Conservation (phyloP, 768 basidiomycete species). For the Termitomyces sp. region DNA sequence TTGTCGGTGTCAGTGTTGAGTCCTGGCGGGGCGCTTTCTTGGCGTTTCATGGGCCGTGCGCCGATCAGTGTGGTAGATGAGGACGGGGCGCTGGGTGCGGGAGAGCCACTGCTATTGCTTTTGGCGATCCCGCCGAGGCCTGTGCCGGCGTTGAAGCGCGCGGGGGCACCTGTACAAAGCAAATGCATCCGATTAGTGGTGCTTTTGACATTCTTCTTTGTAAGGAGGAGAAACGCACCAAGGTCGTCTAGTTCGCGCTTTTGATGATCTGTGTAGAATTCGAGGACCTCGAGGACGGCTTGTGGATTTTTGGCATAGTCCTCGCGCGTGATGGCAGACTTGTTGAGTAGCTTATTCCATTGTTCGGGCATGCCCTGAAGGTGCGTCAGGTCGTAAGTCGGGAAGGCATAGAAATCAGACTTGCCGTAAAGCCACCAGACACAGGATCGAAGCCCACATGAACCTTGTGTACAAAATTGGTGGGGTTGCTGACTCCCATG, state of each 20-base stretch:
- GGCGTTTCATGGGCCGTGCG: slow-evolving; percentile 26
- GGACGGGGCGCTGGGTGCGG: slow-evolving; percentile 16
- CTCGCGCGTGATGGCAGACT: slow-evolving; percentile 96
- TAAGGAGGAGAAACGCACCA: slow-evolving; percentile 24
- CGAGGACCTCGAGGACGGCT: slow-evolving; percentile 94
- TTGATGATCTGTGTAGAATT: slow-evolving; percentile 98
- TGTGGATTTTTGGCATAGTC: slow-evolving; percentile 97
- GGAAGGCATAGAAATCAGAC: slow-evolving; percentile 24
- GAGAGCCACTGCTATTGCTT: slow-evolving; percentile 26
- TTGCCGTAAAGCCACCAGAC: slow-evolving; percentile 89
- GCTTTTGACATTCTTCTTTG: slow-evolving; percentile 11
- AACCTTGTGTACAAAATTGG: slow-evolving; percentile 98
- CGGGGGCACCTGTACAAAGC: slow-evolving; percentile 45
- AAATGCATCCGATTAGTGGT: slow-evolving; percentile 10
- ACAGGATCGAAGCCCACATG: slow-evolving; percentile 97
- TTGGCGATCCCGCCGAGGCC: slow-evolving; percentile 77
- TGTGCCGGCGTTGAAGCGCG: slow-evolving; percentile 88
- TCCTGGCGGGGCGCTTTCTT: slow-evolving; percentile 39
- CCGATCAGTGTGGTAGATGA: slow-evolving; percentile 19
- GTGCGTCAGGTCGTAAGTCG: neutral
- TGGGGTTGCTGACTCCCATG: slow-evolving; percentile 92
- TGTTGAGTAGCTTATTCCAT: slow-evolving; percentile 96
- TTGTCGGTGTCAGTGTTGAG: slow-evolving; percentile 40
- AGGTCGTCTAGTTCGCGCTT: slow-evolving; percentile 83
- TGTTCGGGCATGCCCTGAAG: slow-evolving; percentile 90